Conservation (phyloP, 371 early-diverging fungal genomes). For the Mucor circinelloides region DNA sequence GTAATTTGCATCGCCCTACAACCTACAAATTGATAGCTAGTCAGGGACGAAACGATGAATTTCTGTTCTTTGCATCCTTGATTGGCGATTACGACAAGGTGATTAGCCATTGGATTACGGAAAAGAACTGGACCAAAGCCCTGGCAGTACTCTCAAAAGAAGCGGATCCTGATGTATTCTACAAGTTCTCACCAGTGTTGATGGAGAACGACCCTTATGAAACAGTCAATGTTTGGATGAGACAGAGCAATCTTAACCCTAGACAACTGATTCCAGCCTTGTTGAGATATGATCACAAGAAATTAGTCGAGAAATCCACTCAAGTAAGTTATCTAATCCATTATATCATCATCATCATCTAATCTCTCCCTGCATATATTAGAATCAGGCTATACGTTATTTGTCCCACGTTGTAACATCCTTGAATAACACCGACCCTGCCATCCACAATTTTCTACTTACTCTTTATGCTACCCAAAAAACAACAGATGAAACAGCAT, state of each 20-base stretch:
- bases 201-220: slow-evolving; percentile 83
- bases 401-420: slow-evolving; percentile 78
- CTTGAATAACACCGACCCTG: slow-evolving; percentile 78
- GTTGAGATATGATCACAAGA: slow-evolving; percentile 72
- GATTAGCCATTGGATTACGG: slow-evolving; percentile 78
- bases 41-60: slow-evolving; percentile 79
- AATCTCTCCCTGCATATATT: background rate
- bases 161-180: slow-evolving; percentile 54
- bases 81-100: slow-evolving; percentile 84
- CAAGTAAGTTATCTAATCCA: slow-evolving; percentile 24
- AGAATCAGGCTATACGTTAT: slow-evolving; percentile 90
- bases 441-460: slow-evolving; percentile 91
- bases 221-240: slow-evolving; percentile 83
- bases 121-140: slow-evolving; percentile 74
- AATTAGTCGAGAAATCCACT: slow-evolving; percentile 17
- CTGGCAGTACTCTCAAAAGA: slow-evolving; percentile 76
- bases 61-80: slow-evolving; percentile 76
- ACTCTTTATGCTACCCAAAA: slow-evolving; percentile 82
- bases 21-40: slow-evolving; percentile 79
- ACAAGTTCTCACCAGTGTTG: slow-evolving; percentile 81
- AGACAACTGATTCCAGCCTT: slow-evolving; percentile 87
- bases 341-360: background rate
- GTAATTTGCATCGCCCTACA: slow-evolving; percentile 64
- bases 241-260: slow-evolving; percentile 79
- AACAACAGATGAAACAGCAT: slow-evolving; percentile 58